A percentile compares a stretch with the other conserved stretches of the same genome.
Conservation (phyloP, 2,329 filamentous ascomycete species). For the Corynespora cassiicola region DNA sequence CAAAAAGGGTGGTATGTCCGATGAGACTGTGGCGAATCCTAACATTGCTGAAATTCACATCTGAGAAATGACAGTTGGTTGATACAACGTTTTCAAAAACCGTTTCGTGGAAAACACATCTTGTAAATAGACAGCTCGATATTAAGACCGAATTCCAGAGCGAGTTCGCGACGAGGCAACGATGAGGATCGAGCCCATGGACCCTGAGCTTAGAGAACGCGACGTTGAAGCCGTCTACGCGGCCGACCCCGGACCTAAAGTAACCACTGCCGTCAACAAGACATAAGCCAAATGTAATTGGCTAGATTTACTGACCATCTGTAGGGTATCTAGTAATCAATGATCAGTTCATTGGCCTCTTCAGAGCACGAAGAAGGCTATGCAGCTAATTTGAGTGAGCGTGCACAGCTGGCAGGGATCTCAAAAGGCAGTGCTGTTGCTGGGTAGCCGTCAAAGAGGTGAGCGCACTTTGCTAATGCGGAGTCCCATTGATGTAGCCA, state of each 20-base stretch:
- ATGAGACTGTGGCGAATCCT: neutral
- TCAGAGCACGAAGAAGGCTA: too few relatives aligned
- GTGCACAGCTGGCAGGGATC: neutral
- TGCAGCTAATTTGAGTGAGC: too few relatives aligned
- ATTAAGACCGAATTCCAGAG: conserved; percentile 1
- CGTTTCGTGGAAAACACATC: conserved; percentile 4
- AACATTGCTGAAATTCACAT: conserved; percentile 3
- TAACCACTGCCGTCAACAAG: too few relatives aligned
- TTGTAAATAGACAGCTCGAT: conserved; percentile 1
- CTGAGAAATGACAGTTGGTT: conserved; percentile 1
- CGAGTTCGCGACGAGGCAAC: conserved; percentile 1
- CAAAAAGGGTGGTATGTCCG: neutral
- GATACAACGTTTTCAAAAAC: conserved; percentile 2
- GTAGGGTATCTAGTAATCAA: conserved; percentile 1
- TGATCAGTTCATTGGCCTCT: neutral
- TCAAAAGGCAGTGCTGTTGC: neutral
- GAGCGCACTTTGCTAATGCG: neutral
- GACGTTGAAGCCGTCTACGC: conserved; percentile 3
- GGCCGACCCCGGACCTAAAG: conserved; percentile 1
- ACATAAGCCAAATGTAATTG: too few relatives aligned
- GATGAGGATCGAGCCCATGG: neutral
- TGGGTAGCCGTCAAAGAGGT: neutral
- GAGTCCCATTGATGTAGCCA: neutral
- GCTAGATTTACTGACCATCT: neutral
- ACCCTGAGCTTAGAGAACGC: neutral